Percentiles rank a stretch among this genome's conserved stretches.
Conservation (phyloP, 176 grass and related monocot genomes). For the Areca catechu region DNA sequence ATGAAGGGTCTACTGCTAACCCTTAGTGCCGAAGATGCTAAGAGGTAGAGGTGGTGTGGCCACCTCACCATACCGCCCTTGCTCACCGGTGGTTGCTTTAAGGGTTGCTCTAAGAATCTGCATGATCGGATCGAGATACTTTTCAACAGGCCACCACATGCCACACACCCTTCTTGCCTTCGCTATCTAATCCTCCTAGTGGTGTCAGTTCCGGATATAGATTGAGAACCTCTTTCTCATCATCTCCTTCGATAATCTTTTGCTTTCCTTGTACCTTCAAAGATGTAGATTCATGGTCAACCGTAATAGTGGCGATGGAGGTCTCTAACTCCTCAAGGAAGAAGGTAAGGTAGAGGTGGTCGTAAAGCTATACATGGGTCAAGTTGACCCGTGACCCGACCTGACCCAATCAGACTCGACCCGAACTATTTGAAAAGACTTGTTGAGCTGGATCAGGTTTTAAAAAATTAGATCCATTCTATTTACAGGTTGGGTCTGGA, state of each 20-base stretch:
- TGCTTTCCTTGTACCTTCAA: constrained; percentile 4
- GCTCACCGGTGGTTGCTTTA: constrained; percentile 7
- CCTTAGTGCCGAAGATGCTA: constrained; percentile 19
- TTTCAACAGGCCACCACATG: constrained; percentile 33
- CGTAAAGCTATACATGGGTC: too few species aligned
- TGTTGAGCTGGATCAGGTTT: too few species aligned
- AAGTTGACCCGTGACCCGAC: too few species aligned
- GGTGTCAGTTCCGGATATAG: not conserved
- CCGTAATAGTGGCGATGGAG: not conserved
- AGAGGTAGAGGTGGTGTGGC: constrained; percentile 41
- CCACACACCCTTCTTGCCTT: constrained; percentile 14
- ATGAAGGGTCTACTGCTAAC: constrained; percentile 22
- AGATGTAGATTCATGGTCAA: not conserved
- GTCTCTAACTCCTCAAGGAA: constrained; percentile 41
- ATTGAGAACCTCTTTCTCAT: not conserved
- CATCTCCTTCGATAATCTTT: constrained; percentile 16
- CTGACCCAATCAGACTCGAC: too few species aligned
- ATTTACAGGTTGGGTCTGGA: too few species aligned
- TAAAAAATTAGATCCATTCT: too few species aligned
- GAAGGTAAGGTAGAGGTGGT: constrained; percentile 41
- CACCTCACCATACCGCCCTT: constrained; percentile 6
- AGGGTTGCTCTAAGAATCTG: too few species aligned
- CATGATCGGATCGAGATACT: constrained; percentile 53
- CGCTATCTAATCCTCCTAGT: constrained; percentile 21
- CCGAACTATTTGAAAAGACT: too few species aligned